Evolutionary conservation across 768 basidiomycete species (phyloP).

Genomic region (Mycena vitilis): DNA sequence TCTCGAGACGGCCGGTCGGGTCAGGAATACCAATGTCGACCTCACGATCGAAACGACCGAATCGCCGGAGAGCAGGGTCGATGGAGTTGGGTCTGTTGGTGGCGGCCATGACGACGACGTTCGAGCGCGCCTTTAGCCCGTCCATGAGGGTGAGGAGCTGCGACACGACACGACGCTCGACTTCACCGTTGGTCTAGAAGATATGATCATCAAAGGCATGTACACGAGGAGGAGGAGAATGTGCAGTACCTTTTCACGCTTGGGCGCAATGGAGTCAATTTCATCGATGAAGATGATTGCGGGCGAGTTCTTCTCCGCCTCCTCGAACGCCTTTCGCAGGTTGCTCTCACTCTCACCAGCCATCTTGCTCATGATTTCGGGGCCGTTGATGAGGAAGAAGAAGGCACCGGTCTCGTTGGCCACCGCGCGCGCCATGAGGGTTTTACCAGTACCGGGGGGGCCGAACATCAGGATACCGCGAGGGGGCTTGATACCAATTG

Average conservation of each 20-base stretch:
- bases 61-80: conserved; percentile 97
- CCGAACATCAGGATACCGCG: conserved; percentile 99
- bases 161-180: conserved; percentile 98
- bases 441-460: conserved; percentile 99
- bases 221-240: background rate
- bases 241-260: conserved; percentile 91
- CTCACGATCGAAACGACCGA: conserved; percentile 99
- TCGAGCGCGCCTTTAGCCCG: conserved; percentile 97
- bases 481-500: conserved; percentile 99
- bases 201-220: conserved; percentile 7
- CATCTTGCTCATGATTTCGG: conserved; percentile 99
- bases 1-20: conserved; percentile 98
- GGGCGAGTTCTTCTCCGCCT: conserved; percentile 99
- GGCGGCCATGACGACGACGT: conserved; percentile 99
- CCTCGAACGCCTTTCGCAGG: conserved; percentile 97
- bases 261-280: conserved; percentile 98
- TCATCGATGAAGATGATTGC: conserved; percentile 99
- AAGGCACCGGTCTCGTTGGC: conserved; percentile 99
- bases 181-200: conserved; percentile 95
- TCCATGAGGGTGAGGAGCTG: conserved; percentile 99
- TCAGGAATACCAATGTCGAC: conserved; percentile 99
- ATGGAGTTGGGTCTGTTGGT: conserved; percentile 99
- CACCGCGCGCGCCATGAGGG: conserved; percentile 98
- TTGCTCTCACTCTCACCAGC: conserved; percentile 99
- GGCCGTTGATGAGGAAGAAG: conserved; percentile 99